Conservation (phyloP, 176 grass and related monocot genomes). For the Carex kokanica region DNA sequence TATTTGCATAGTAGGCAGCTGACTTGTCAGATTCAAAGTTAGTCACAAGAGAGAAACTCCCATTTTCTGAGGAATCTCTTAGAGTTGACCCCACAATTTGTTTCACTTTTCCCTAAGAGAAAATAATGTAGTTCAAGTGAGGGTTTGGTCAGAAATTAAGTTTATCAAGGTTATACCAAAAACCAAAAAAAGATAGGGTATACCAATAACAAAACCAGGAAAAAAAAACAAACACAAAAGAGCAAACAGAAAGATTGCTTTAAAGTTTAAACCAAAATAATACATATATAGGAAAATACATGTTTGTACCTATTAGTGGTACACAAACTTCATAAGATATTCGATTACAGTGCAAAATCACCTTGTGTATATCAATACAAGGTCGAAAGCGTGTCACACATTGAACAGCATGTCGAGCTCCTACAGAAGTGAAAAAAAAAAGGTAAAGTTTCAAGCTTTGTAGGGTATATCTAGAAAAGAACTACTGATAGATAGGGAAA, state of each 20-base stretch:
- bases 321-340: not conserved
- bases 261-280: constrained; percentile 9
- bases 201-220: constrained; percentile 16
- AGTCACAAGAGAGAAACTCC: constrained; percentile 40
- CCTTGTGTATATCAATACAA: constrained; percentile 96
- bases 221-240: not conserved
- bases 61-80: constrained; percentile 41
- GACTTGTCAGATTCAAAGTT: constrained; percentile 94
- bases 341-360: constrained; percentile 14
- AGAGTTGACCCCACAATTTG: constrained; percentile 95
- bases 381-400: constrained; percentile 58
- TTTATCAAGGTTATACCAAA: not conserved
- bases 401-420: constrained; percentile 18
- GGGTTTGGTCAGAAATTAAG: not conserved
- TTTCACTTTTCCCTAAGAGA: constrained; percentile 84
- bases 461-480: not conserved
- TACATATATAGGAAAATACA: not conserved
- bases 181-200: too few species aligned
- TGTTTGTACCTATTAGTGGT: not conserved
- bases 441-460: not conserved
- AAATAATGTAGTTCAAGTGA: not conserved
- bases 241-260: not conserved
- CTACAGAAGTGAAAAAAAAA: constrained; percentile 14
- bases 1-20: constrained; percentile 50
- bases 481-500: constrained; percentile 2